These are phyloP conservation scores for Hericium coralloides DNA, from an alignment of 768 basidiomycete genomes.

Conservation along the genomic window DNA sequence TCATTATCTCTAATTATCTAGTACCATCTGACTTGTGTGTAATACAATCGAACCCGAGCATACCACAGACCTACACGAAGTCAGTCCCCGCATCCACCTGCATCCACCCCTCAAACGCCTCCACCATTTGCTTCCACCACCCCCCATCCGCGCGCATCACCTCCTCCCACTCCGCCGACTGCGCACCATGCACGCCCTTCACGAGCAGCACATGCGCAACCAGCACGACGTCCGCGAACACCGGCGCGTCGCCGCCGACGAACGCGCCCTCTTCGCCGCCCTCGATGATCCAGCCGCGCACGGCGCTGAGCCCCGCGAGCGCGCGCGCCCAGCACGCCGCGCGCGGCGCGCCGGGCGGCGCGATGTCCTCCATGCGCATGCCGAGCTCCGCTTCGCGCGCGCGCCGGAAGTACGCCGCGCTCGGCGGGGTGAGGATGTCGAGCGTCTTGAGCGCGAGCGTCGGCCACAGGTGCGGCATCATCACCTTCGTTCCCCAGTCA, in stretches of 20 bases:
- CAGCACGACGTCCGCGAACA: not conserved
- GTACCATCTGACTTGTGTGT: too few relatives aligned
- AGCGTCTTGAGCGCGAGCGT: not conserved
- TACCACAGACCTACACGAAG: too few relatives aligned
- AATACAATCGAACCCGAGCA: too few relatives aligned
- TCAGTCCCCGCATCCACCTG: not conserved
- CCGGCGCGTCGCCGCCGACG: not conserved
- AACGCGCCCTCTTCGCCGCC: not conserved
- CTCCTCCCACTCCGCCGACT: not conserved
- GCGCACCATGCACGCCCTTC: not conserved
- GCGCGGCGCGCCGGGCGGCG: not conserved
- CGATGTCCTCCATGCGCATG: not conserved
- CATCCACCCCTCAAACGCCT: not conserved
- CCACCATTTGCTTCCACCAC: not conserved
- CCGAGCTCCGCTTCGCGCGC: not conserved
- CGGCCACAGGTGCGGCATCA: not conserved
- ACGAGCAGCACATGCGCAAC: constrained; percentile 1
- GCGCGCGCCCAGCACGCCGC: not conserved
- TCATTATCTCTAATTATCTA: too few relatives aligned
- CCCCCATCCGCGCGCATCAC: not conserved
- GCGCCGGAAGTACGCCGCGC: not conserved
- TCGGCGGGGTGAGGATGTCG: not conserved
- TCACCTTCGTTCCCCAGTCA: not conserved
- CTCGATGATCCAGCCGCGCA: not conserved
- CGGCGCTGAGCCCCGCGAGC: not conserved